Conservation (phyloP, 2,329 filamentous ascomycete species). For the Colletotrichum sp. region DNA sequence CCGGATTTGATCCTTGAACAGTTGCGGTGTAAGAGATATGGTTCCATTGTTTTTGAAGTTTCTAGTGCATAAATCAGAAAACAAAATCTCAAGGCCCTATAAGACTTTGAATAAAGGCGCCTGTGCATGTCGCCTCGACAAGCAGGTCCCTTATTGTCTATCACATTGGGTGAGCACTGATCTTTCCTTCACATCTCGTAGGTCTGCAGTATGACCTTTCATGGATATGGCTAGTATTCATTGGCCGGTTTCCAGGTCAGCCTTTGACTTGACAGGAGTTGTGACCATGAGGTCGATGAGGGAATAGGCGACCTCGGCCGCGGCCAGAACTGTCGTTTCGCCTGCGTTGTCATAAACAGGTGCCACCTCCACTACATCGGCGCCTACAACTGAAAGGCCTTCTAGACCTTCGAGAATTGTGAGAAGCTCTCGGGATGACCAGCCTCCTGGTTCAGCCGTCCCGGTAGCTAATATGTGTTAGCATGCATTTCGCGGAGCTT, state of each 20-base stretch:
- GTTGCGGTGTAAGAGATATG: not conserved
- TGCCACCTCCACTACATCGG: constrained; percentile 81
- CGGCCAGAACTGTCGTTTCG: constrained; percentile 76
- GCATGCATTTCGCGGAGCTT: not conserved
- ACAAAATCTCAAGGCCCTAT: not conserved
- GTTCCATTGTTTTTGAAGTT: not conserved
- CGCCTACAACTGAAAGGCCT: constrained; percentile 74
- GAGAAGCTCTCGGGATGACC: constrained; percentile 80
- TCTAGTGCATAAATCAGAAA: not conserved
- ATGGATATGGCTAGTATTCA: not conserved
- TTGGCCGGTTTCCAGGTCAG: not conserved
- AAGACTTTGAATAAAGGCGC: not conserved
- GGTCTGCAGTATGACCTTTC: not conserved
- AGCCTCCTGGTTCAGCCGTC: constrained; percentile 80
- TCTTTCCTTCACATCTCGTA: not conserved
- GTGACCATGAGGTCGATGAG: constrained; percentile 70
- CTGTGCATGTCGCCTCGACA: not conserved
- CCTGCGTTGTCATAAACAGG: constrained; percentile 77
- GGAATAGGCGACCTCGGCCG: constrained; percentile 76
- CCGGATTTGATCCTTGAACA: not conserved
- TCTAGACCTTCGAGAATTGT: constrained; percentile 75
- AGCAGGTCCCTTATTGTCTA: not conserved
- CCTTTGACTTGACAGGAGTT: constrained; percentile 29
- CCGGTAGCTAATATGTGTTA: constrained; percentile 60
- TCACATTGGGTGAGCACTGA: not conserved